Conservation (phyloP, 192 early-diverging fungal genomes). For the Backusella psychrophila region DNA sequence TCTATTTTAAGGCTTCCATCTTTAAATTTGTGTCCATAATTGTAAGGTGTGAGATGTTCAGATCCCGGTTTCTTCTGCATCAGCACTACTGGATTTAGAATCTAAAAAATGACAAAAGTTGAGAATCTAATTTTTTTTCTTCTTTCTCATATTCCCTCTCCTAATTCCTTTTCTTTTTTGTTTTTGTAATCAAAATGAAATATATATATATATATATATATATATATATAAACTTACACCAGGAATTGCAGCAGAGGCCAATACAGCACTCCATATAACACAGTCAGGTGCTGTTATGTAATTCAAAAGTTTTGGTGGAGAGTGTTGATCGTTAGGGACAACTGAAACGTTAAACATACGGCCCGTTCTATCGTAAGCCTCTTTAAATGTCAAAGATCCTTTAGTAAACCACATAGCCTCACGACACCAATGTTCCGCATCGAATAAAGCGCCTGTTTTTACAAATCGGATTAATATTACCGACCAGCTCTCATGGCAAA, state of each 20-base stretch:
- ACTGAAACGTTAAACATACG: constrained; percentile 83
- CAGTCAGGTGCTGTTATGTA: constrained; percentile 88
- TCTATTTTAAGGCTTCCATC: constrained; percentile 87
- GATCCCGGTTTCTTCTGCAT: constrained; percentile 58
- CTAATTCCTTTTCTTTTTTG: neutral
- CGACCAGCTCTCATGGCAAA: constrained; percentile 48
- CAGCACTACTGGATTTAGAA: constrained; percentile 79
- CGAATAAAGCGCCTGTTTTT: constrained; percentile 52
- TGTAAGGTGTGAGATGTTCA: constrained; percentile 66
- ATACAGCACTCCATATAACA: constrained; percentile 75
- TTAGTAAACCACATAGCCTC: constrained; percentile 65
- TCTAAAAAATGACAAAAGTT: constrained; percentile 10
- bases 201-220: neutral
- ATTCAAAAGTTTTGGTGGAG: constrained; percentile 80
- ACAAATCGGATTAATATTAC: constrained; percentile 29
- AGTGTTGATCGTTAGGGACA: constrained; percentile 65
- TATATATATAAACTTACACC: constrained; percentile 36
- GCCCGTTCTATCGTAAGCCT: constrained; percentile 90
- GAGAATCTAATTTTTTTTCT: neutral
- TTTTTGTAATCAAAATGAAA: neutral
- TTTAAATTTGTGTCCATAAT: constrained; percentile 74
- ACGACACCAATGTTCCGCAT: constrained; percentile 61
- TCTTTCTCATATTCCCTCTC: neutral
- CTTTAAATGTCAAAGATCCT: constrained; percentile 83
- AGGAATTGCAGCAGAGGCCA: constrained; percentile 85